phyloP scores from a whole-genome alignment of 1,284 basidiomycete genomes.

The Moesziomyces sp. region DNA sequence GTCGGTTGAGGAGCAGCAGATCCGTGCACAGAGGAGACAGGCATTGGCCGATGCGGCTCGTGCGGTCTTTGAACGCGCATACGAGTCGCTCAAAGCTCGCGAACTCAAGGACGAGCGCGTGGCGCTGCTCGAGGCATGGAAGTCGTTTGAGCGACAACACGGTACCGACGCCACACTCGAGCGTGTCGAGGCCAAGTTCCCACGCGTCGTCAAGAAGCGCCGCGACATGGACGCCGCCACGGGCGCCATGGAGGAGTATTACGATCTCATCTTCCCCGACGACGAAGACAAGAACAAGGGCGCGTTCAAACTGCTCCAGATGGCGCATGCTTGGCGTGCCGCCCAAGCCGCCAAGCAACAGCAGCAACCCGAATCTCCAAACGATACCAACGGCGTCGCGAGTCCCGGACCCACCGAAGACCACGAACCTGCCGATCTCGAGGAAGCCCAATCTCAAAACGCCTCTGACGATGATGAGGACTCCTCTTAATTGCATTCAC shows the following conservation, averaged over 20 bases:
- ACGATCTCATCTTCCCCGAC: slow-evolving; percentile 66
- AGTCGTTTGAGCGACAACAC: slow-evolving; percentile 83
- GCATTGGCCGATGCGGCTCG: slow-evolving; percentile 79
- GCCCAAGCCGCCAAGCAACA: slow-evolving; percentile 43
- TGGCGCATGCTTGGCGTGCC: slow-evolving; percentile 62
- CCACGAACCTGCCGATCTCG: background rate
- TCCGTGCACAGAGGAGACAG: slow-evolving; percentile 69
- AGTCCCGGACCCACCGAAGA: background rate
- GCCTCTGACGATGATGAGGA: background rate
- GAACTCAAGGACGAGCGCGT: slow-evolving; percentile 91
- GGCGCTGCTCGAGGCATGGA: slow-evolving; percentile 90
- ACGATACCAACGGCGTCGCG: background rate
- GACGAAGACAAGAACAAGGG: slow-evolving; percentile 63
- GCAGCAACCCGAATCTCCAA: background rate
- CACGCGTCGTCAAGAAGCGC: slow-evolving; percentile 82
- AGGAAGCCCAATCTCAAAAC: background rate
- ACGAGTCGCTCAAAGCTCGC: slow-evolving; percentile 83
- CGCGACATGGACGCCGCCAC: slow-evolving; percentile 40
- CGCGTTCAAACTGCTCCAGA: slow-evolving; percentile 61
- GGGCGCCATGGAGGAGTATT: slow-evolving; percentile 64
- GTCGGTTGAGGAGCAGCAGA: slow-evolving; percentile 37
- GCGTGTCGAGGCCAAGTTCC: slow-evolving; percentile 88
- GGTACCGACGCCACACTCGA: slow-evolving; percentile 73
- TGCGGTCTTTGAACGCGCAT: slow-evolving; percentile 83
- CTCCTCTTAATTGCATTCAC: background rate